A percentile compares a stretch with the other conserved stretches of the same genome.
Conservation (phyloP, 2,329 filamentous ascomycete genomes). For the Domatiomyces globalis region DNA sequence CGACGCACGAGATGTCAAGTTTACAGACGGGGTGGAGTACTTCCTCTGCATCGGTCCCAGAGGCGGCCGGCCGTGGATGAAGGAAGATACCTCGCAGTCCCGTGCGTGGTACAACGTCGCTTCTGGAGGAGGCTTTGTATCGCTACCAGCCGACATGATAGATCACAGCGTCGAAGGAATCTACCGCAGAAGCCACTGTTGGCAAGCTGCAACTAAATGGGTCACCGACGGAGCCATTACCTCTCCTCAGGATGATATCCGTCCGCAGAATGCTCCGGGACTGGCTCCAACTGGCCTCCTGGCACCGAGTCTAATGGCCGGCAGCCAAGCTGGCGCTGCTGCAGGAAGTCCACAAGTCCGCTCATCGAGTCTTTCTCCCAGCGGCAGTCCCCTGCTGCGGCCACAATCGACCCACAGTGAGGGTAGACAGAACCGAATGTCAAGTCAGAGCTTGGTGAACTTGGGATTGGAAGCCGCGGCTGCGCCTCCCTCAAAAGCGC, state of each 20-base stretch:
- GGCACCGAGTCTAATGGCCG: conserved; percentile 2
- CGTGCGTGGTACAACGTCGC: conserved; percentile 41
- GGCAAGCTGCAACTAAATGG: conserved; percentile 51
- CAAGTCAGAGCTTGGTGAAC: conserved; percentile 30
- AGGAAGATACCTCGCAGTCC: conserved; percentile 30
- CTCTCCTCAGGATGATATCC: neutral
- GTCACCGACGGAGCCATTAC: conserved; percentile 23
- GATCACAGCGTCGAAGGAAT: conserved; percentile 54
- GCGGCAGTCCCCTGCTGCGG: conserved; percentile 21
- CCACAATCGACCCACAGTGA: conserved; percentile 25
- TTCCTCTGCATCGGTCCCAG: conserved; percentile 37
- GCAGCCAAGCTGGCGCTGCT: conserved; percentile 16
- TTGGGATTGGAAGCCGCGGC: conserved; percentile 33
- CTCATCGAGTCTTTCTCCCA: conserved; percentile 18
- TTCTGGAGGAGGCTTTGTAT: conserved; percentile 48
- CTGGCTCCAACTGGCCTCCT: conserved; percentile 1
- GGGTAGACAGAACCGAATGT: conserved; percentile 20
- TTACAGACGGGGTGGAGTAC: conserved; percentile 34
- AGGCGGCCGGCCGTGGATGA: conserved; percentile 35
- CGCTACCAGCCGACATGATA: conserved; percentile 48
- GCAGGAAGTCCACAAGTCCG: conserved; percentile 17
- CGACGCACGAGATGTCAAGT: conserved; percentile 34
- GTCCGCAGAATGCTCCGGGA: neutral
- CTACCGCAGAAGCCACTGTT: conserved; percentile 56
- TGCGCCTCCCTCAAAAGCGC: conserved; percentile 27